These are phyloP conservation scores for Diaporthe capsici DNA, from an alignment of 2,329 filamentous ascomycete species.

Conservation along the genomic window DNA sequence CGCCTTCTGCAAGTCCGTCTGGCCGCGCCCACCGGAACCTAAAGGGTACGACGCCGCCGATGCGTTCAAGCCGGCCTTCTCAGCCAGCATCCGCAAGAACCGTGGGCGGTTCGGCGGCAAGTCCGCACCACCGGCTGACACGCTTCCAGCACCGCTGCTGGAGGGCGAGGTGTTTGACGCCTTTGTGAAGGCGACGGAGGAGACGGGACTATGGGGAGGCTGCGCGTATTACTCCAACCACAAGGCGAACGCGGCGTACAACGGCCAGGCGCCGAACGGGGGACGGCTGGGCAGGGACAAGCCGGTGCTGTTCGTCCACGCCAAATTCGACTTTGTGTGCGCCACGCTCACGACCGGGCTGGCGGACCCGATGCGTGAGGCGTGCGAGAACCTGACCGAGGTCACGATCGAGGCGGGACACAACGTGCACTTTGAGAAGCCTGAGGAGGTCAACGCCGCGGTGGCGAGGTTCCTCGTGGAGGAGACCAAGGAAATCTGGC, in stretches of 20 bases:
- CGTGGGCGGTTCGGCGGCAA: constrained; percentile 43
- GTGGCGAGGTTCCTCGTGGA: constrained; percentile 42
- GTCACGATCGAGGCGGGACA: constrained; percentile 52
- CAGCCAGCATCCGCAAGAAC: constrained; percentile 36
- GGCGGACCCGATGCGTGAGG: constrained; percentile 51
- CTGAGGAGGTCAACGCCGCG: constrained; percentile 45
- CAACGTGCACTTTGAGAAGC: constrained; percentile 52
- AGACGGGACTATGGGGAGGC: constrained; percentile 53
- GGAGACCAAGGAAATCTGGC: neutral
- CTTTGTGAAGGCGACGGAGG: constrained; percentile 51
- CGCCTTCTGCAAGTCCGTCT: neutral
- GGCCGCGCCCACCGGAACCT: neutral
- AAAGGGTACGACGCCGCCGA: neutral
- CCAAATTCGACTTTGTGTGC: constrained; percentile 55
- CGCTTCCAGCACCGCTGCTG: neutral
- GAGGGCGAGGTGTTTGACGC: constrained; percentile 42
- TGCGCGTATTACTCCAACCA: constrained; percentile 56
- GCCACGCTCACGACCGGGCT: constrained; percentile 52
- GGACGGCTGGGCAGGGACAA: constrained; percentile 51
- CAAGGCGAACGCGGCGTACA: constrained; percentile 57
- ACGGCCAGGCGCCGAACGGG: constrained; percentile 46
- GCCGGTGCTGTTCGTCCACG: constrained; percentile 52
- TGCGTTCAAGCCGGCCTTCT: constrained; percentile 22
- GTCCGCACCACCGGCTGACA: constrained; percentile 2
- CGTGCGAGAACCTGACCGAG: constrained; percentile 56